These are phyloP conservation scores for Penicillium thymicola DNA, from an alignment of 2,329 filamentous ascomycete genomes.

Conservation along the genomic window DNA sequence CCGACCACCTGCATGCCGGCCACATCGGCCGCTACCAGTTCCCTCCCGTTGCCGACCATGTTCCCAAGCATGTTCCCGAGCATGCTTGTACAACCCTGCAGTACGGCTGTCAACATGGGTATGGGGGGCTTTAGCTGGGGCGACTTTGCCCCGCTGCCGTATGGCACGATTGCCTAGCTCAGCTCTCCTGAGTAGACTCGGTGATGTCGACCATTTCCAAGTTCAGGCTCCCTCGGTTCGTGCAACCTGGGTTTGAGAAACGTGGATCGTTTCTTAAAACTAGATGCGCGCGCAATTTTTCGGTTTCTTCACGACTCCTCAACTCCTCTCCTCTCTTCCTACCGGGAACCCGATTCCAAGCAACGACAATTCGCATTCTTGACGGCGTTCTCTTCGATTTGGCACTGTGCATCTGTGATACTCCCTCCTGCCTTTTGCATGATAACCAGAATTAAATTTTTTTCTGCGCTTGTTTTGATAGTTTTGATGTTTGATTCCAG, in stretches of 20 bases:
- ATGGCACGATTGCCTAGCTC: conserved; percentile 70
- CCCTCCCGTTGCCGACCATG: conserved; percentile 81
- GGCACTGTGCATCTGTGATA: conserved; percentile 45
- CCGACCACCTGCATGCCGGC: conserved; percentile 70
- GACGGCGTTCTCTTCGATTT: conserved; percentile 51
- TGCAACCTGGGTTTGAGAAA: background rate
- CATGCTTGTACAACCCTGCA: conserved; percentile 79
- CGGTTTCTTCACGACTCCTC: background rate
- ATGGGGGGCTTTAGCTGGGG: conserved; percentile 74
- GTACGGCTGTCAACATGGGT: conserved; percentile 70
- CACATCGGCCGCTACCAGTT: conserved; percentile 68
- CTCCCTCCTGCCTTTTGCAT: conserved; percentile 40
- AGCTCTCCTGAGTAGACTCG: conserved; percentile 32
- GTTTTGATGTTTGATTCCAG: conserved; percentile 44
- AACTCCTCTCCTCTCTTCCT: background rate
- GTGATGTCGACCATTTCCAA: conserved; percentile 25
- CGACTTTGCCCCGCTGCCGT: conserved; percentile 66
- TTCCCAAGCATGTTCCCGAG: conserved; percentile 52
- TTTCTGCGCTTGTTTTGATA: conserved; percentile 39
- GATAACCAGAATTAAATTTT: conserved; percentile 26
- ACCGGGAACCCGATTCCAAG: conserved; percentile 27
- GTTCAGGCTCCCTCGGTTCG: conserved; percentile 3
- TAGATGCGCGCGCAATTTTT: background rate
- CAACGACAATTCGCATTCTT: conserved; percentile 38
- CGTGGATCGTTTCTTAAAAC: conserved; percentile 20